Conservation (phyloP, 106 monocot species). For the Dioscorea alata region DNA sequence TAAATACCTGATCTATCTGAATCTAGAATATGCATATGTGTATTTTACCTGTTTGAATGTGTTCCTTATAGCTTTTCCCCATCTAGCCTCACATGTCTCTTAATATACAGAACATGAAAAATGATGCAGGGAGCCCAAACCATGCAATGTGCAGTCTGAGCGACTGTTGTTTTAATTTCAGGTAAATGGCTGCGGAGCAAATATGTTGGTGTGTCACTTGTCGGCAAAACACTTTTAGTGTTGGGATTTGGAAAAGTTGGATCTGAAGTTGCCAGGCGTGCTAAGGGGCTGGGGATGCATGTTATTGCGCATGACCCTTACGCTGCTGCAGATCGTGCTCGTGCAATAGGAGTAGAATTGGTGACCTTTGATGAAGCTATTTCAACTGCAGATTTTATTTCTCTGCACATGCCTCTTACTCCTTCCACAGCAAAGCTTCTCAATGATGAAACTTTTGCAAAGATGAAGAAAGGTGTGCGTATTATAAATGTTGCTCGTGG, state of each 20-base stretch:
- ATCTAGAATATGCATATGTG: too few relatives aligned
- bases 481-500: constrained; percentile 89
- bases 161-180: not conserved
- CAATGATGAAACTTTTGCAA: constrained; percentile 69
- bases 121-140: too few relatives aligned
- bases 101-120: too few relatives aligned
- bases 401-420: constrained; percentile 91
- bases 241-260: constrained; percentile 96
- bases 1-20: too few relatives aligned
- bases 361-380: constrained; percentile 85
- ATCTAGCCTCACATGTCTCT: too few relatives aligned
- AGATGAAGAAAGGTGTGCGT: constrained; percentile 71
- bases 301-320: constrained; percentile 86
- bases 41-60: too few relatives aligned
- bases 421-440: constrained; percentile 68
- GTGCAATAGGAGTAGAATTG: constrained; percentile 71
- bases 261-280: constrained; percentile 79
- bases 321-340: constrained; percentile 73
- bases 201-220: constrained; percentile 82
- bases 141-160: too few relatives aligned
- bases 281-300: constrained; percentile 85
- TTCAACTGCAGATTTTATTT: constrained; percentile 73
- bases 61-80: too few relatives aligned
- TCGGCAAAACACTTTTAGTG: constrained; percentile 74
- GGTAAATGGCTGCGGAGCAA: constrained; percentile 88